phyloP scores from a whole-genome alignment of 2,329 filamentous ascomycete species.

The Metarhizium humberi region DNA sequence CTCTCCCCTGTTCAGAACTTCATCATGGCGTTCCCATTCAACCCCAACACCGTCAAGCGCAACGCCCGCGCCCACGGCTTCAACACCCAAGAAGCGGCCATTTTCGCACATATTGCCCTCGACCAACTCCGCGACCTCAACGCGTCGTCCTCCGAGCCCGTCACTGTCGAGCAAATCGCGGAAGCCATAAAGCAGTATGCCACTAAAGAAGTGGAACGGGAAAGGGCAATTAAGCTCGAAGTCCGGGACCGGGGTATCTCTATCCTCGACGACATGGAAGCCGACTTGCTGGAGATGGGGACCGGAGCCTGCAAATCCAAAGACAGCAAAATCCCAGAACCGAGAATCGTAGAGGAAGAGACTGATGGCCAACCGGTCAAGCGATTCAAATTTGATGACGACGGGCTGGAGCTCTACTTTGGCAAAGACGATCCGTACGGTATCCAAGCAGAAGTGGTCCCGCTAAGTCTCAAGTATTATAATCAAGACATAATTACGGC shows the following conservation, averaged over 20 bases:
- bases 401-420: slow-evolving; percentile 19
- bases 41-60: slow-evolving; percentile 10
- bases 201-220: slow-evolving; percentile 9
- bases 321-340: slow-evolving; percentile 1
- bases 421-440: slow-evolving; percentile 19
- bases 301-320: not conserved
- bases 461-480: slow-evolving; percentile 10
- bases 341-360: slow-evolving; percentile 7
- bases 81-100: slow-evolving; percentile 10
- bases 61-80: slow-evolving; percentile 12
- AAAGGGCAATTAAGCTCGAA: slow-evolving; percentile 2
- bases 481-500: slow-evolving; percentile 33
- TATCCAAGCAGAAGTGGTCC: not conserved
- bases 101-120: slow-evolving; percentile 13
- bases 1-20: not conserved
- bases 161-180: slow-evolving; percentile 11
- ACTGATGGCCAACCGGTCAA: slow-evolving; percentile 11
- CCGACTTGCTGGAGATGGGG: slow-evolving; percentile 1
- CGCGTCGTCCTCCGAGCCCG: slow-evolving; percentile 3
- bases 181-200: slow-evolving; percentile 14
- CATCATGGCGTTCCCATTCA: slow-evolving; percentile 6
- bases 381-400: slow-evolving; percentile 19
- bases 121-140: slow-evolving; percentile 11
- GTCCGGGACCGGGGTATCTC: slow-evolving; percentile 5
- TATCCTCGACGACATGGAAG: slow-evolving; percentile 9